These are phyloP conservation scores for Trifolium pratense DNA, from an alignment of 306 rosid species.

Conservation along the genomic window DNA sequence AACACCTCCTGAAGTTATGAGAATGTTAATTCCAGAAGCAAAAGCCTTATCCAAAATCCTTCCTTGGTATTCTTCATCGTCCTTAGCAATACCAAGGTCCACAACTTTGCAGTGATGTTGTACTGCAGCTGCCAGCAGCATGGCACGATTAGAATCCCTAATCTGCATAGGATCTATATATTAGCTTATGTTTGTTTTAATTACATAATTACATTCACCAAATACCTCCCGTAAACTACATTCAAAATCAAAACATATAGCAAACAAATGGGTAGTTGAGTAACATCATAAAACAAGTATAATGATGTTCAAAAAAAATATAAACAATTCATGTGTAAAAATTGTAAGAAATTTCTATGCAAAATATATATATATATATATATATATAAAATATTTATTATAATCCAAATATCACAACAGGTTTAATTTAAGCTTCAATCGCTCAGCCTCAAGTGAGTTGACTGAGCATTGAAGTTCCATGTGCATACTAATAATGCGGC, in stretches of 20 bases:
- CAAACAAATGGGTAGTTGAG: constrained; percentile 17
- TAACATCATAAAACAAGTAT: constrained; percentile 5
- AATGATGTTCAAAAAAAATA: constrained; percentile 4
- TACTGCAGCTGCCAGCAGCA: constrained; percentile 78
- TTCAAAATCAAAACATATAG: constrained; percentile 29
- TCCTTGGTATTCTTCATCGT: constrained; percentile 73
- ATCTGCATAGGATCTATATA: constrained; percentile 63
- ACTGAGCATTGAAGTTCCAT: neutral
- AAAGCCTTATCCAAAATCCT: constrained; percentile 72
- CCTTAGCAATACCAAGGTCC: constrained; percentile 87
- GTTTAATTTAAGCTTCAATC: constrained; percentile 17
- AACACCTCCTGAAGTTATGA: constrained; percentile 96
- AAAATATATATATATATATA: too few relatives aligned
- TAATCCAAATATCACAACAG: constrained; percentile 8
- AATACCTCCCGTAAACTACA: constrained; percentile 9
- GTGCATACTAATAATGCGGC: neutral
- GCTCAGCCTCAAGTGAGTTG: constrained; percentile 3
- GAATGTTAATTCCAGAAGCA: constrained; percentile 77
- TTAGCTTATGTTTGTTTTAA: constrained; percentile 35
- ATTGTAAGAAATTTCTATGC: constrained; percentile 1
- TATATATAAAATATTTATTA: too few relatives aligned
- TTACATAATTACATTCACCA: constrained; percentile 33
- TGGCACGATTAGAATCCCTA: constrained; percentile 95
- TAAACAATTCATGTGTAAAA: neutral
- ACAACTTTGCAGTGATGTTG: constrained; percentile 78